Evolutionary conservation across 306 rosid genomes (phyloP).

Genomic region (Dalbergia oliveri): DNA sequence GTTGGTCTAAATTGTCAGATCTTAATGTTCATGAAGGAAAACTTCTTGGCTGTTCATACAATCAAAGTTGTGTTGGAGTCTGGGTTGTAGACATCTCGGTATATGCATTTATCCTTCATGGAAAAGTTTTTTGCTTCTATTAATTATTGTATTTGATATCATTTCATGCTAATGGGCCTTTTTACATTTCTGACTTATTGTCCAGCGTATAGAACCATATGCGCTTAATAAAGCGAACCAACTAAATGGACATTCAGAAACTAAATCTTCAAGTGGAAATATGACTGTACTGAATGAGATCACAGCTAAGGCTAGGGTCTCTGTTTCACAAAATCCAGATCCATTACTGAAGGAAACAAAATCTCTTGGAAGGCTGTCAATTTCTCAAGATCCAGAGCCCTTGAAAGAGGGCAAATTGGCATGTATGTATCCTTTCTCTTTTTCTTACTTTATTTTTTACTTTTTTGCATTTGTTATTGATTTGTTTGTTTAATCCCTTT

Average conservation of each 20-base stretch:
- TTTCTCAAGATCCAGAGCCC: slow-evolving; percentile 89
- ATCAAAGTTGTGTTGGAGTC: slow-evolving; percentile 99
- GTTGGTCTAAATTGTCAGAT: slow-evolving; percentile 97
- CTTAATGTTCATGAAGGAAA: slow-evolving; percentile 98
- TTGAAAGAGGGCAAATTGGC: slow-evolving; percentile 83
- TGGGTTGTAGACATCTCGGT: slow-evolving; percentile 99
- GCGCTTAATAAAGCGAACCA: slow-evolving; percentile 66
- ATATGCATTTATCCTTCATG: slow-evolving; percentile 43
- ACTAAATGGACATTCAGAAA: slow-evolving; percentile 82
- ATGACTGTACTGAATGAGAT: slow-evolving; percentile 68
- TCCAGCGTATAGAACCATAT: slow-evolving; percentile 93
- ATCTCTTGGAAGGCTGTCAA: slow-evolving; percentile 89
- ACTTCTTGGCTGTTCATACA: slow-evolving; percentile 97
- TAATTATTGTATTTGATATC: slow-evolving; percentile 38
- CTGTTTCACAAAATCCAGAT: slow-evolving; percentile 87
- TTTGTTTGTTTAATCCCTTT: slow-evolving; percentile 29
- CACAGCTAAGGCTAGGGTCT: slow-evolving; percentile 64
- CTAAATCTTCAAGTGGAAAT: slow-evolving; percentile 80
- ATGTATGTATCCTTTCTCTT: slow-evolving; percentile 66
- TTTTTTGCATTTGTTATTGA: slow-evolving; percentile 28
- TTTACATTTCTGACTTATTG: slow-evolving; percentile 47
- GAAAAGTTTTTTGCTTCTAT: slow-evolving; percentile 29
- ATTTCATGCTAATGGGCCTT: slow-evolving; percentile 42
- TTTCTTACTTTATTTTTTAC: neutral
- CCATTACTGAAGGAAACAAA: slow-evolving; percentile 80